phyloP scores from a whole-genome alignment of 2,329 filamentous ascomycete species.

The Aspergillus bombycis region DNA sequence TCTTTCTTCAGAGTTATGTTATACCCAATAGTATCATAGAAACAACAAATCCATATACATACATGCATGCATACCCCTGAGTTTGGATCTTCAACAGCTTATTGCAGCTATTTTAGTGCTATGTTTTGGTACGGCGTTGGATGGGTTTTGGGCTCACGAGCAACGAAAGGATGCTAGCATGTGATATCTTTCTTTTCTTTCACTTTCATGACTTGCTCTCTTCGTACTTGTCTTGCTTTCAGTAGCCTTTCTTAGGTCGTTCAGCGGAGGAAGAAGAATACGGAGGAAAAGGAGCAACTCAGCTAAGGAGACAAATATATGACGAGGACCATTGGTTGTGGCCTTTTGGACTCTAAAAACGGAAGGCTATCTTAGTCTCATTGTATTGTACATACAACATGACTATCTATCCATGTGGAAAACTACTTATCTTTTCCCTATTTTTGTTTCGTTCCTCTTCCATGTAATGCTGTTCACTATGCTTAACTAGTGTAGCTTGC shows the following conservation, averaged over 20 bases:
- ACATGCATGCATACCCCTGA: slow-evolving; percentile 1
- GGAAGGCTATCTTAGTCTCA: background rate
- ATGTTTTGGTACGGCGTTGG: slow-evolving; percentile 17
- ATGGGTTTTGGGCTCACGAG: slow-evolving; percentile 17
- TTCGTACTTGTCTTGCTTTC: background rate
- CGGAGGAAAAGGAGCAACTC: background rate
- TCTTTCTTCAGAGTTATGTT: background rate
- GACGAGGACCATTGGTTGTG: background rate
- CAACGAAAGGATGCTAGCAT: slow-evolving; percentile 22
- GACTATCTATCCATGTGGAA: slow-evolving; percentile 3
- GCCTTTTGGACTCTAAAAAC: background rate
- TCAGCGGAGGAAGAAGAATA: background rate
- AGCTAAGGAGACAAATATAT: background rate
- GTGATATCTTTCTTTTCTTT: slow-evolving; percentile 5
- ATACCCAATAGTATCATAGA: slow-evolving; percentile 3
- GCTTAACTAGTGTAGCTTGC: background rate
- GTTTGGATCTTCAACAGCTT: background rate
- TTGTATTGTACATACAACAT: slow-evolving; percentile 13
- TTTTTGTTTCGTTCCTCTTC: background rate
- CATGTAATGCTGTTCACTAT: background rate
- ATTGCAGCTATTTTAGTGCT: background rate
- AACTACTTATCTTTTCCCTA: background rate
- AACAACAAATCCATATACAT: background rate
- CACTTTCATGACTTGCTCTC: background rate
- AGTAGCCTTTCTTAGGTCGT: background rate